Percentiles rank a stretch among this genome's conserved stretches.
Evolutionary conservation across 768 basidiomycete genomes (phyloP).

Genomic region (Cystobasidium onofrii): DNA sequence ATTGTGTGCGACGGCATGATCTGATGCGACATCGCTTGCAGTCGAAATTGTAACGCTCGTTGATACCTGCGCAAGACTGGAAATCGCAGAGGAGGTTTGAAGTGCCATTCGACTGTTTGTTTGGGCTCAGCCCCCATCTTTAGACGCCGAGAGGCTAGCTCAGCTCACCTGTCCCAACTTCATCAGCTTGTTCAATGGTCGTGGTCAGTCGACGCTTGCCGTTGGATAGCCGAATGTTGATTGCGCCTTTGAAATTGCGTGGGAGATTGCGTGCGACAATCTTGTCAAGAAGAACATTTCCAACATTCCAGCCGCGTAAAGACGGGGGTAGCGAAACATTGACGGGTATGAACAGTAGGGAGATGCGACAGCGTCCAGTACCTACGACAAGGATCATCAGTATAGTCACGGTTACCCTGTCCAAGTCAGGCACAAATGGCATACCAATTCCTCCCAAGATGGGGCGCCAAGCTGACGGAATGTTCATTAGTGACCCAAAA

Average conservation of each 20-base stretch:
- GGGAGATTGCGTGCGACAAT: neutral
- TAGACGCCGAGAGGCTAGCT: no score
- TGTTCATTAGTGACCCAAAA: neutral
- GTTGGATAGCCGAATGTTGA: neutral
- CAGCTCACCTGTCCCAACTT: neutral
- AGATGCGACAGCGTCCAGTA: constrained; percentile 30
- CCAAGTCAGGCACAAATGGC: no score
- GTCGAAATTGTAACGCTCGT: neutral
- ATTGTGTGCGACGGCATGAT: neutral
- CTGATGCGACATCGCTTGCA: neutral
- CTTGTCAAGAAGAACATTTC: constrained; percentile 8
- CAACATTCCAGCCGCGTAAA: constrained; percentile 15
- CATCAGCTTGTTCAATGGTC: neutral
- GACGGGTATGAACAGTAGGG: constrained; percentile 33
- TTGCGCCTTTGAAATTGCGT: neutral
- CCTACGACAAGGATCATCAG: neutral
- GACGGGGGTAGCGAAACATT: constrained; percentile 11
- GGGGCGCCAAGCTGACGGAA: neutral
- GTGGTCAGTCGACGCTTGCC: neutral
- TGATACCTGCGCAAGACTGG: constrained; percentile 17
- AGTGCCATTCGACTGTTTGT: constrained; percentile 15
- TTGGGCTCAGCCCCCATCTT: neutral
- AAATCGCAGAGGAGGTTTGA: constrained; percentile 15
- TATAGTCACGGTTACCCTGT: no score
- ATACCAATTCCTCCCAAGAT: constrained; percentile 21